Percentiles rank a stretch among this genome's conserved stretches.
phyloP scores from a whole-genome alignment of 805 yeast genomes.

The Candida mattraensis region DNA sequence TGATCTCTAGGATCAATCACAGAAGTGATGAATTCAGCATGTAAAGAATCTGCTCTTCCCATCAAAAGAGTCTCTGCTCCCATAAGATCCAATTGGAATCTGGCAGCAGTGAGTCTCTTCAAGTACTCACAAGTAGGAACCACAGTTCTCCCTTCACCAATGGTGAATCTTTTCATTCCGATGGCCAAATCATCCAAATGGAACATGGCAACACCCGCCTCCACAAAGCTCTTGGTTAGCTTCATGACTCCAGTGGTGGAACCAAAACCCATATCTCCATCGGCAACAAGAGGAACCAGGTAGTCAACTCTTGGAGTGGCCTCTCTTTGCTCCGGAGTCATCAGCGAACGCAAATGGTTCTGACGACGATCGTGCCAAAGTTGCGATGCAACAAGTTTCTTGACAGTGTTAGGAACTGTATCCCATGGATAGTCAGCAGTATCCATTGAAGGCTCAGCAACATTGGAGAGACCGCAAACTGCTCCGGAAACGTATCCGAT shows the following conservation, averaged over 20 bases:
- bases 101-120: conserved; percentile 53
- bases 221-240: conserved; percentile 61
- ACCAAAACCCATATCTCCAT: conserved; percentile 69
- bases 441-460: conserved; percentile 65
- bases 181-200: conserved; percentile 65
- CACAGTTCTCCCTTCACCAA: conserved; percentile 58
- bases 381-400: conserved; percentile 58
- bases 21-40: conserved; percentile 51
- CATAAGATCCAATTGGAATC: conserved; percentile 66
- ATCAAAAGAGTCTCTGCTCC: conserved; percentile 55
- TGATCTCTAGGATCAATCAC: conserved; percentile 59
- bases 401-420: conserved; percentile 67
- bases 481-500: conserved; percentile 59
- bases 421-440: conserved; percentile 70
- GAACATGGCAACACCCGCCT: conserved; percentile 62
- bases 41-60: conserved; percentile 62
- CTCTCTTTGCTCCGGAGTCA: conserved; percentile 21
- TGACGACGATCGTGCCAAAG: conserved; percentile 51
- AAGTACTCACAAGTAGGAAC: conserved; percentile 62
- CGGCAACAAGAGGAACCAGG: conserved; percentile 62
- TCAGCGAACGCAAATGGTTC: conserved; percentile 16
- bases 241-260: conserved; percentile 63
- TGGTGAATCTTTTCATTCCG: conserved; percentile 68
- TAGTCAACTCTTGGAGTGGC: conserved; percentile 43
- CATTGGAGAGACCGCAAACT: conserved; percentile 59